A percentile compares a stretch with the other conserved stretches of the same genome.
Evolutionary conservation across 1,284 basidiomycete genomes (phyloP).

Genomic region (Cryptococcus wingfieldii): DNA sequence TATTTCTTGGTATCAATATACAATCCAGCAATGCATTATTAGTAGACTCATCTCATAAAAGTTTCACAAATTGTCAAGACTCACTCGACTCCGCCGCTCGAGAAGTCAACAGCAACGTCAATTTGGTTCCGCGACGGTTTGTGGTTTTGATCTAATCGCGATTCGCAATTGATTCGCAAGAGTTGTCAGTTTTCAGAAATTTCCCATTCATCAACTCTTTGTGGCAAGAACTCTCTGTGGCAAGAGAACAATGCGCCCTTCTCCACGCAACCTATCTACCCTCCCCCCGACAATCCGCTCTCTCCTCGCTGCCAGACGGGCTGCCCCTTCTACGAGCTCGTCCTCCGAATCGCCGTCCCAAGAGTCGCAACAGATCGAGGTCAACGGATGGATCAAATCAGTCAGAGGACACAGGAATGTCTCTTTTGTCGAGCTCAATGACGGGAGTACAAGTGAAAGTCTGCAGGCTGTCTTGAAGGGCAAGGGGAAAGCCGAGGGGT

Average conservation of each 20-base stretch:
- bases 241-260: conserved; percentile 1
- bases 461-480: conserved; percentile 73
- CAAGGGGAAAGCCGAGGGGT: conserved; percentile 35
- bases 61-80: too few relatives aligned
- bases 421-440: conserved; percentile 74
- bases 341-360: conserved; percentile 5
- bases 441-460: conserved; percentile 65
- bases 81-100: too few relatives aligned
- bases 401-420: conserved; percentile 80
- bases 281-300: conserved; percentile 19
- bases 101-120: too few relatives aligned
- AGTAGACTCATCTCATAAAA: too few relatives aligned
- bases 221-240: too few relatives aligned
- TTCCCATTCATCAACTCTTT: too few relatives aligned
- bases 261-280: conserved; percentile 4
- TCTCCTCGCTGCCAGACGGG: conserved; percentile 3
- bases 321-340: conserved; percentile 1
- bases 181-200: too few relatives aligned
- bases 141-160: too few relatives aligned
- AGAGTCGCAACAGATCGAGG: conserved; percentile 1
- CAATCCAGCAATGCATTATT: neutral
- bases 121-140: too few relatives aligned
- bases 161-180: too few relatives aligned
- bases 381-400: conserved; percentile 76
- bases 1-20: too few relatives aligned